Evolutionary conservation across 768 basidiomycete genomes (phyloP).

Genomic region (Termitomyces sp.): DNA sequence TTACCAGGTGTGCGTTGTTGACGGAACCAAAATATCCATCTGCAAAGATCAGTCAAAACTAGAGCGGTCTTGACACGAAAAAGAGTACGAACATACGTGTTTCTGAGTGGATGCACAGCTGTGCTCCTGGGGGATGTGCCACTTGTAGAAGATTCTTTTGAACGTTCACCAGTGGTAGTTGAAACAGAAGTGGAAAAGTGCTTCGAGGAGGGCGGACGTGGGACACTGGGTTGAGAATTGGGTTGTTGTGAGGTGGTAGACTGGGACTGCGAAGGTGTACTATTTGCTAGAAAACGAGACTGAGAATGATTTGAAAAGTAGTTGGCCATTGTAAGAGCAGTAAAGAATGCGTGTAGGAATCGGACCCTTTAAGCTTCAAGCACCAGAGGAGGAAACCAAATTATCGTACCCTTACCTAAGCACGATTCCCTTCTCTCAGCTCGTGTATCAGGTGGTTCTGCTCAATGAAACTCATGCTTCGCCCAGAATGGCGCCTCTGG

Average conservation of each 20-base stretch:
- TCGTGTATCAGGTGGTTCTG: slow-evolving; percentile 1
- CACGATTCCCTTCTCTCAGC: neutral
- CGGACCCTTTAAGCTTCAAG: neutral
- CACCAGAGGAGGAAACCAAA: slow-evolving; percentile 4
- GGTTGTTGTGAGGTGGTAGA: slow-evolving; percentile 19
- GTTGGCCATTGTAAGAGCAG: slow-evolving; percentile 45
- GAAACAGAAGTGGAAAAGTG: slow-evolving; percentile 65
- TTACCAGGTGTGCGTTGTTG: slow-evolving; percentile 88
- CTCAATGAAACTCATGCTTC: slow-evolving; percentile 74
- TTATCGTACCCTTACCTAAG: slow-evolving; percentile 14
- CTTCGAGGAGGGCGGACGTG: slow-evolving; percentile 59
- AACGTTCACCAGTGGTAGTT: slow-evolving; percentile 39
- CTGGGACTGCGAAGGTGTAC: slow-evolving; percentile 20
- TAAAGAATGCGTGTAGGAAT: slow-evolving; percentile 8
- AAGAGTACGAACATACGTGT: slow-evolving; percentile 79
- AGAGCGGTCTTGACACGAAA: slow-evolving; percentile 17
- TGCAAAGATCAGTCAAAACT: slow-evolving; percentile 27
- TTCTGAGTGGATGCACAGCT: slow-evolving; percentile 70
- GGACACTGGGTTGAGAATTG: slow-evolving; percentile 18
- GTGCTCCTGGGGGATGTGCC: slow-evolving; percentile 31
- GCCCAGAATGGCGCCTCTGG: slow-evolving; percentile 81
- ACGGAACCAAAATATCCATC: slow-evolving; percentile 92
- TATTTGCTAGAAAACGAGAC: slow-evolving; percentile 64
- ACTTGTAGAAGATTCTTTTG: slow-evolving; percentile 39
- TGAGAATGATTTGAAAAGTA: slow-evolving; percentile 85